Conservation (phyloP, 1,139 yeast genomes). For the Yamadazyma taylorii region DNA sequence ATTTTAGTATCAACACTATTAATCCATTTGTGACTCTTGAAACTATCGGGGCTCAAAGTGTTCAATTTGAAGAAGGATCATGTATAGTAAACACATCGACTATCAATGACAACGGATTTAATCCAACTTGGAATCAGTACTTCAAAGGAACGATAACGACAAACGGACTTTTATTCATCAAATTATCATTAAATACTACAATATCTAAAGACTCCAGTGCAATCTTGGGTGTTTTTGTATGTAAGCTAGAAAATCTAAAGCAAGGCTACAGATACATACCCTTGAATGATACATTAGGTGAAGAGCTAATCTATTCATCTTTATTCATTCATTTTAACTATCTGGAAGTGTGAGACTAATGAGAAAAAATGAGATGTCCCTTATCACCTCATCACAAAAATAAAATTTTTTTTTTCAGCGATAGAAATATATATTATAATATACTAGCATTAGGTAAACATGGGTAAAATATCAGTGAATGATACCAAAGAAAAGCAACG, state of each 20-base stretch:
- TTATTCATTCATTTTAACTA: conserved; percentile 57
- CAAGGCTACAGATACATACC: conserved; percentile 83
- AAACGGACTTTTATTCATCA: conserved; percentile 35
- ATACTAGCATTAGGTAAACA: conserved; percentile 19
- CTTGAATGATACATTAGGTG: conserved; percentile 74
- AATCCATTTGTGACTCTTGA: conserved; percentile 64
- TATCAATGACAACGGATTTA: conserved; percentile 70
- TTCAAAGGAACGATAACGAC: conserved; percentile 46
- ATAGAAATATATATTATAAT: conserved; percentile 1
- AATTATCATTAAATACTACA: conserved; percentile 24
- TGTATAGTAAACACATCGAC: conserved; percentile 31
- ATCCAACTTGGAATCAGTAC: conserved; percentile 74
- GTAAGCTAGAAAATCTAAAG: conserved; percentile 56
- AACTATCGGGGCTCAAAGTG: conserved; percentile 41
- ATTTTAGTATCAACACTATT: conserved; percentile 28
- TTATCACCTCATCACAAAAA: conserved; percentile 8
- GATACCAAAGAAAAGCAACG: conserved; percentile 51
- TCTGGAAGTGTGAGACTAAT: conserved; percentile 9
- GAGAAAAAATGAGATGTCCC: conserved; percentile 2
- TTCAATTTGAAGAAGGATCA: conserved; percentile 24
- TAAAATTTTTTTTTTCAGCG: conserved; percentile 2
- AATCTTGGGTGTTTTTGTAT: conserved; percentile 58
- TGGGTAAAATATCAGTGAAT: conserved; percentile 65
- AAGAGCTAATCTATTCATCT: conserved; percentile 76
- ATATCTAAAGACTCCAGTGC: conserved; percentile 26